These are phyloP conservation scores for Lecanicillium sp. DNA, from an alignment of 2,329 filamentous ascomycete genomes.

Conservation along the genomic window DNA sequence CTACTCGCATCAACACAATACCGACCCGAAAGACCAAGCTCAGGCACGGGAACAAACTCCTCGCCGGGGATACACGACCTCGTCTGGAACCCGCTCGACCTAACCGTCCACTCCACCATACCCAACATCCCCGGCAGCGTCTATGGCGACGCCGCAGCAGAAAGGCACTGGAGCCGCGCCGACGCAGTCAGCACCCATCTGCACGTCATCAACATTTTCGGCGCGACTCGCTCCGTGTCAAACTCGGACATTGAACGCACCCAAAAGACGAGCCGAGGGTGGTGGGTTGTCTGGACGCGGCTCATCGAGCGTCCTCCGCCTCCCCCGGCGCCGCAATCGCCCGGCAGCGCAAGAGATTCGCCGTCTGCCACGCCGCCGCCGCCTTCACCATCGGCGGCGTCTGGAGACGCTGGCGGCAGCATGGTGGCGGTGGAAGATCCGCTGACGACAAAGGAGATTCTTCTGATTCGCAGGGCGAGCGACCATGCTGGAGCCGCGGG, in stretches of 20 bases:
- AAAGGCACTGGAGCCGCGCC: slow-evolving; percentile 43
- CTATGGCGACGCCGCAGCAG: slow-evolving; percentile 16
- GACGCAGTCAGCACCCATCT: slow-evolving; percentile 59
- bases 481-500: slow-evolving; percentile 44
- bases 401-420: background rate
- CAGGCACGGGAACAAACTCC: slow-evolving; percentile 16
- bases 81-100: slow-evolving; percentile 48
- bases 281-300: slow-evolving; percentile 63
- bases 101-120: slow-evolving; percentile 54
- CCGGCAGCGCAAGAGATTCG: background rate
- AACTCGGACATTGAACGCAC: slow-evolving; percentile 48
- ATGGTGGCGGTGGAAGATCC: slow-evolving; percentile 10
- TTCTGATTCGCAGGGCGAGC: slow-evolving; percentile 51
- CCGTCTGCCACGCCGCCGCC: background rate
- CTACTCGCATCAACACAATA: slow-evolving; percentile 49
- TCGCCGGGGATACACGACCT: slow-evolving; percentile 49
- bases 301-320: slow-evolving; percentile 32
- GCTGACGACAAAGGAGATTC: slow-evolving; percentile 46
- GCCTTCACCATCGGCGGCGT: background rate
- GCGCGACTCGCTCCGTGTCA: slow-evolving; percentile 30
- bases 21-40: slow-evolving; percentile 40
- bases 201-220: slow-evolving; percentile 51
- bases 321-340: slow-evolving; percentile 9
- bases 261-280: slow-evolving; percentile 57
- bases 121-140: slow-evolving; percentile 52